Base-by-base conservation (phyloP, 169 alveolate species). In the Plasmodium gaboni region DNA sequence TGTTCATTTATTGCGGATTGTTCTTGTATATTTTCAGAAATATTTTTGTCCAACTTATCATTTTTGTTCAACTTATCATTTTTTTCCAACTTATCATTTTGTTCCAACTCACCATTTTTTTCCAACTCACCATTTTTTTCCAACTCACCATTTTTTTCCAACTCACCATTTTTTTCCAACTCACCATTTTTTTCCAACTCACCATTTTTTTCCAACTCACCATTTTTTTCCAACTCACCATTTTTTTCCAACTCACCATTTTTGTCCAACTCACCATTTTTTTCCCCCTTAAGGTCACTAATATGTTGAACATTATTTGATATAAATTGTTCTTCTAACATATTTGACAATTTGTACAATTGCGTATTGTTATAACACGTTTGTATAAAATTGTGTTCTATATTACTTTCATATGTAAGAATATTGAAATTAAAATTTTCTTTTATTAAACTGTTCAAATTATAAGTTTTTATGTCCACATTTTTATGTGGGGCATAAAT, bases 251-350 rank as follows among this genome's bases (percentile, higher is more conserved):
- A 0, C 1, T n/a, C 42, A 1, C 5, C 61, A 4, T 26, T 60
- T 9, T 59, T 59, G 32, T 24, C 8, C 3, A 15, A 4, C 32
- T 74, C 50, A 7, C n/a, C 13, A 19, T 42, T 38, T 15, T n/a
- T 10, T 4, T 48, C 9, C 9, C 38, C 63, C 4, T 51, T 44
- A 17, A n/a, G 10, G 4, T 69, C 51, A 24, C 7, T 46, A 17
- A 64, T 24, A 22, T 86, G 38, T 1, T 86, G 15, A 12, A 64
- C 5, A 67, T 86, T 86, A 42, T 86, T 86, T 65, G 46, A 59
- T 70, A 71, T 9, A 64, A 86, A 86, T 44, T 86, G 71, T 17
- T 86, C 63, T 51, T 86, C 92, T 13, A 86, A 65, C 12, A 70
- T 6, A 65, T 70, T 73, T n/a, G 76, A 42, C 46, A 86, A 42